A percentile compares a stretch with the other conserved stretches of the same genome.
Evolutionary conservation across 805 yeast species (phyloP).

Genomic region (Maudiozyma turicensis): DNA sequence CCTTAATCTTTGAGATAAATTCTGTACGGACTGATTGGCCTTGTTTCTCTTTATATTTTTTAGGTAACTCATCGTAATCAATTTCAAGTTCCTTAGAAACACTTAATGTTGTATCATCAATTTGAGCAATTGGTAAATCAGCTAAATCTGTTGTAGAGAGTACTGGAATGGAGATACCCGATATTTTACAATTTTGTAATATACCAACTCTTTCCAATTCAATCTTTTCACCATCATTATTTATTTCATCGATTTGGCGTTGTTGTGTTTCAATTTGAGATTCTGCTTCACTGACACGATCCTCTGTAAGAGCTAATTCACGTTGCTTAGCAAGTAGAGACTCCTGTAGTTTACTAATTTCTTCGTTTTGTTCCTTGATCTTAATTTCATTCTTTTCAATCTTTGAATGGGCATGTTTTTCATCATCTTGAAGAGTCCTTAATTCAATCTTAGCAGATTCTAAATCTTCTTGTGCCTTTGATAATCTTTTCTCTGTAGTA

Average conservation of each 20-base stretch:
- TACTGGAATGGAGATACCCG: conserved; percentile 56
- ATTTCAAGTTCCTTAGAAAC: conserved; percentile 41
- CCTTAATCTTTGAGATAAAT: conserved; percentile 33
- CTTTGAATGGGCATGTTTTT: conserved; percentile 24
- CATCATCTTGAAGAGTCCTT: conserved; percentile 27
- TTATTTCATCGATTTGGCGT: conserved; percentile 33
- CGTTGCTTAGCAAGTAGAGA: conserved; percentile 26
- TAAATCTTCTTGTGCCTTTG: conserved; percentile 33
- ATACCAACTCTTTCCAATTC: conserved; percentile 48
- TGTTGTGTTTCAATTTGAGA: conserved; percentile 19
- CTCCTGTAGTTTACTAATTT: conserved; percentile 29
- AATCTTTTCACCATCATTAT: conserved; percentile 45
- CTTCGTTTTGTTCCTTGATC: conserved; percentile 31
- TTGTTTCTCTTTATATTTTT: conserved; percentile 33
- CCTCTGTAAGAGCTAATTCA: conserved; percentile 38
- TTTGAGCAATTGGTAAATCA: conserved; percentile 50
- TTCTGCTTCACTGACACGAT: conserved; percentile 32
- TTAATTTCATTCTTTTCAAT: conserved; percentile 35
- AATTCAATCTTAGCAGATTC: conserved; percentile 30
- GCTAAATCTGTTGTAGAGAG: conserved; percentile 46
- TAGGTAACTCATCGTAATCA: conserved; percentile 42
- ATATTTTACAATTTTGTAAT: conserved; percentile 66
- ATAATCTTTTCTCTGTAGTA: conserved; percentile 42
- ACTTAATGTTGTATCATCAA: conserved; percentile 31
- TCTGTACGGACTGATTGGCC: conserved; percentile 25